Base-by-base conservation (phyloP, 768 basidiomycete genomes). In the Kwoniella bestiolae region DNA sequence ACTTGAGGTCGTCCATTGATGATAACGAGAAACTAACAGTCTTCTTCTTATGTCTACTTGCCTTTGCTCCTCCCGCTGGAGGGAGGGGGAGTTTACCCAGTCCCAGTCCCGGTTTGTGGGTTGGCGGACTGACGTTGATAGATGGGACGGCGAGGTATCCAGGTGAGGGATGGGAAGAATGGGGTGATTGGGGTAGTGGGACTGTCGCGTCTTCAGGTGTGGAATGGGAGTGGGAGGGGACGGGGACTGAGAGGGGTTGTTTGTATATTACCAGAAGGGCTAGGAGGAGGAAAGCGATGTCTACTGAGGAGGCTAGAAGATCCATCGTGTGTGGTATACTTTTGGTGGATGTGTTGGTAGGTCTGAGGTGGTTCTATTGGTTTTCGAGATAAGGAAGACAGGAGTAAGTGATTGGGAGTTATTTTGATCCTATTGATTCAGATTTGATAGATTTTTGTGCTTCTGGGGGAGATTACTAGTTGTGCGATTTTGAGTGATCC, bases 11-110 rank as follows among this genome's bases (percentile, higher is more conserved):
- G 50, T 70, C 61, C 25, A 70, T 52, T 7, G 64, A 70, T 1
- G 45, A 50, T 12, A 66, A 55, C n/a, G 68, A 69, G 60, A 69
- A 69, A 16, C 57, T 55, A 25, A 68, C 67, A 41, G 46, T 44
- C 45, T 68, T 68, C 57, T 47, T 59, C 31, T 59, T 59, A 45
- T 59, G 57, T 59, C 26, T 51, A 25, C 50, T 51, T 2, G 1
- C 26, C 21, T 32, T 29, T 51, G 50, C 35, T 16, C 49, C 49
- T 26, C 60, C 60, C 21, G 49, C 49, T 26, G n/a, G 21, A 35
- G 46, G 60, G 32, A 61, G 52, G 41, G 60, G 58, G 16, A 14
- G 14, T 31, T 49, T 44, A n/a, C n/a, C 23, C 23, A 41, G 23
- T 6, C 16, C n/a, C 18, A 16, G 28, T 21, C 6, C 18, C 12